A percentile compares a stretch with the other conserved stretches of the same genome.
Conservation (phyloP, 345 rosid genomes). For the Populus euphratica region DNA sequence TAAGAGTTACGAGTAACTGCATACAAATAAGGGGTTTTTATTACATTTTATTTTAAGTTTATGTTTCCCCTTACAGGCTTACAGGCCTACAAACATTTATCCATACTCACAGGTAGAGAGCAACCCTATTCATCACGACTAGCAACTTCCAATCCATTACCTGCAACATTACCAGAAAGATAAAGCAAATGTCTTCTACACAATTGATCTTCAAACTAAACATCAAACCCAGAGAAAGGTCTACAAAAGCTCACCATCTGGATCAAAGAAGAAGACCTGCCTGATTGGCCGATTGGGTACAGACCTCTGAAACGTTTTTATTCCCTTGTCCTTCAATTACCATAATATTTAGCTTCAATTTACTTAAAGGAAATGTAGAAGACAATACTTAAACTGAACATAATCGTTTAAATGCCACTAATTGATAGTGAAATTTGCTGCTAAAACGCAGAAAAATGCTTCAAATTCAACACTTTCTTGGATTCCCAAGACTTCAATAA, state of each 20-base stretch:
- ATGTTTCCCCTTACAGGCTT: not conserved
- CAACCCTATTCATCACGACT: slow-evolving; percentile 35
- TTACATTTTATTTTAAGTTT: not conserved
- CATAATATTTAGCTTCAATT: not conserved
- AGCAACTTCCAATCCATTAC: slow-evolving; percentile 90
- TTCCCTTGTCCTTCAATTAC: slow-evolving; percentile 66
- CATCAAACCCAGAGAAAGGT: not conserved
- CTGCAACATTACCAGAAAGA: slow-evolving; percentile 32
- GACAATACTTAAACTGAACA: too few relatives aligned
- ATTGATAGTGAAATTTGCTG: not conserved
- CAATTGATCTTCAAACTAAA: not conserved
- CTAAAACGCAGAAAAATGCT: too few relatives aligned
- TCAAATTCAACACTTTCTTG: too few relatives aligned
- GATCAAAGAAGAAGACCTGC: slow-evolving; percentile 95
- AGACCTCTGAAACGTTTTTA: slow-evolving; percentile 61
- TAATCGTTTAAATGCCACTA: not conserved
- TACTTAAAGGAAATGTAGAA: not conserved
- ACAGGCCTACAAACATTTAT: not conserved
- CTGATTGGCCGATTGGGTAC: slow-evolving; percentile 64
- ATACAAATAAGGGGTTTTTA: not conserved
- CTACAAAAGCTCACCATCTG: slow-evolving; percentile 57
- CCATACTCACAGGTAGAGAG: not conserved
- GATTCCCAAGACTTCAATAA: not conserved
- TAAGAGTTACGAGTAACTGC: not conserved
- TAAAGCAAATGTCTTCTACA: not conserved